Evolutionary conservation across 306 rosid genomes (phyloP).

Genomic region (Dryas drummondii): DNA sequence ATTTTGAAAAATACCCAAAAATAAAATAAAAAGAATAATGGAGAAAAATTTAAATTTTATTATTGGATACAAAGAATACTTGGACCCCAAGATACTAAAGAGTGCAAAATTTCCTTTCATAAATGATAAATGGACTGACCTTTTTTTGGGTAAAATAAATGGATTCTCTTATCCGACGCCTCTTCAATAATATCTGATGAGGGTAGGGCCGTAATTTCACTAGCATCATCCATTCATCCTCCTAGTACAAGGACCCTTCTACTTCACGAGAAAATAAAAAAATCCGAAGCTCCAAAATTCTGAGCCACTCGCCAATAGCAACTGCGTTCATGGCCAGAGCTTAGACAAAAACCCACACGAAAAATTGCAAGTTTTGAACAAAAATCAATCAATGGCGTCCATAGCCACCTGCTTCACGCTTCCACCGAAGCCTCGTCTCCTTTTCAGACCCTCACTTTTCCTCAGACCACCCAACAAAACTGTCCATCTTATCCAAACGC

Average conservation of each 20-base stretch:
- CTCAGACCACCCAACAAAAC: constrained; percentile 21
- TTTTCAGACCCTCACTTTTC: constrained; percentile 28
- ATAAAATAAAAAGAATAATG: too few relatives aligned
- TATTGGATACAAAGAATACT: too few relatives aligned
- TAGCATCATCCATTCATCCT: constrained; percentile 5
- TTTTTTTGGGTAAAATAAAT: too few relatives aligned
- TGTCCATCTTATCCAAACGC: constrained; percentile 33
- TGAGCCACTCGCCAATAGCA: constrained; percentile 37
- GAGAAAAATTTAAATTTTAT: too few relatives aligned
- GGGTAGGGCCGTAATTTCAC: constrained; percentile 2
- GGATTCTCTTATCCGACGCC: too few relatives aligned
- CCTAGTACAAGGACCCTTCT: background rate
- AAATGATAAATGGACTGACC: too few relatives aligned
- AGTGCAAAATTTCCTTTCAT: too few relatives aligned
- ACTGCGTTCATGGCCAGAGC: constrained; percentile 34
- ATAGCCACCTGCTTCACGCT: constrained; percentile 63
- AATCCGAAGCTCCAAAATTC: constrained; percentile 18
- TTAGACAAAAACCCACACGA: constrained; percentile 2
- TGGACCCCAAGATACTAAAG: too few relatives aligned
- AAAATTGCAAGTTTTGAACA: background rate
- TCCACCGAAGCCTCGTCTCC: constrained; percentile 41
- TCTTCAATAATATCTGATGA: background rate
- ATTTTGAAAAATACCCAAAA: too few relatives aligned
- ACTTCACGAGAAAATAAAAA: background rate
- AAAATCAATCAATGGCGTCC: constrained; percentile 51